Evolutionary conservation across 2,329 filamentous ascomycete genomes (phyloP).

Genomic region (Aschersonia sp.): DNA sequence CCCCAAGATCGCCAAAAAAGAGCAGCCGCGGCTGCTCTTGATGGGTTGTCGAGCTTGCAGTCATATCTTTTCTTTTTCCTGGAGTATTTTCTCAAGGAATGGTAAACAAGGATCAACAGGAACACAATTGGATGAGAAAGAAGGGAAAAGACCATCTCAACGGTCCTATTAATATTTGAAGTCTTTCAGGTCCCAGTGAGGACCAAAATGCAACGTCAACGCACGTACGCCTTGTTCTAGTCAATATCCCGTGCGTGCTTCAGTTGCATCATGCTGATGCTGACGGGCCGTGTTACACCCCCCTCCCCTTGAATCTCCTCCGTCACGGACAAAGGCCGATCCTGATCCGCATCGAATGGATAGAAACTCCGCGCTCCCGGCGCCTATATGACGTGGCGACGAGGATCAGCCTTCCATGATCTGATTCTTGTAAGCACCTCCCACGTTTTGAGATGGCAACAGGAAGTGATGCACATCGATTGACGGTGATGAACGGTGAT

Average conservation of each 20-base stretch:
- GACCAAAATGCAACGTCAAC: neutral
- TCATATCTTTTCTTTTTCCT: neutral
- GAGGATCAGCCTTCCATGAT: neutral
- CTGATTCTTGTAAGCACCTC: neutral
- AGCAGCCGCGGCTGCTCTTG: conserved; percentile 1
- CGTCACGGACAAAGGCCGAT: neutral
- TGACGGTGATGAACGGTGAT: neutral
- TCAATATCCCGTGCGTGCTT: neutral
- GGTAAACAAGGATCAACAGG: neutral
- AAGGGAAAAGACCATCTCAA: neutral
- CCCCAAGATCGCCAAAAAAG: conserved; percentile 11
- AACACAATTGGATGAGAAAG: neutral
- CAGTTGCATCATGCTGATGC: neutral
- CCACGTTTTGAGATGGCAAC: neutral
- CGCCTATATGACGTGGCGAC: neutral
- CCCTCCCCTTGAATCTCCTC: neutral
- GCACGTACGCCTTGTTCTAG: neutral
- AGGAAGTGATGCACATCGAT: neutral
- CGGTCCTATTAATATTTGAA: neutral
- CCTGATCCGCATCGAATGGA: neutral
- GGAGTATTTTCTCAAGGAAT: neutral
- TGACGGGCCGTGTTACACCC: neutral
- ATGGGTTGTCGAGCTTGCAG: neutral
- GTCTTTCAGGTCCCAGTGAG: neutral
- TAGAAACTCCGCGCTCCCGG: neutral